Conservation (phyloP, 2,329 filamentous ascomycete genomes). For the Aspergillus melleus region DNA sequence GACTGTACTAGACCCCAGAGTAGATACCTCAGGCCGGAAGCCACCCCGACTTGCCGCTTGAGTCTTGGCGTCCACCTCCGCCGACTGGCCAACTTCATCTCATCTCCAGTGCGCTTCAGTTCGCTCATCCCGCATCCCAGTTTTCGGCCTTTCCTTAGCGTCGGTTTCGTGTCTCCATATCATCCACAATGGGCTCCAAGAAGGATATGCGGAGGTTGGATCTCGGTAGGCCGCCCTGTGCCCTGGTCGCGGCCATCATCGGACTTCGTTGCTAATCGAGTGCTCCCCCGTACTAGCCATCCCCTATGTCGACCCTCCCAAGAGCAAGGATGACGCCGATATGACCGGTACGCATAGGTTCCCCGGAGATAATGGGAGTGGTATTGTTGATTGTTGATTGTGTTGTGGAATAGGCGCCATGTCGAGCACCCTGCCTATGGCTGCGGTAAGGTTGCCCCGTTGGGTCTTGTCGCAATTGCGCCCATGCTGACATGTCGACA, state of each 20-base stretch:
- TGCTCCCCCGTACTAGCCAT: constrained; percentile 63
- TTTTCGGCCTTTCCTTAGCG: background rate
- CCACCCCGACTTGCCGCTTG: constrained; percentile 15
- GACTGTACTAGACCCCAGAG: too few relatives aligned
- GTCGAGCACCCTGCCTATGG: constrained; percentile 87
- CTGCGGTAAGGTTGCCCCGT: constrained; percentile 59
- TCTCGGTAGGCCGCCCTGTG: constrained; percentile 57
- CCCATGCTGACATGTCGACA: constrained; percentile 32
- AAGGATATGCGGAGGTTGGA: constrained; percentile 76
- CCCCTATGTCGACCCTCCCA: constrained; percentile 76
- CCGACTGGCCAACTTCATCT: constrained; percentile 8
- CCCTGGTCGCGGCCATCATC: background rate
- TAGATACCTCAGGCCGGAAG: constrained; percentile 1
- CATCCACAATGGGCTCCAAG: constrained; percentile 60
- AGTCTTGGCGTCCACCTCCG: constrained; percentile 21
- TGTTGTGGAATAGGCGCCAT: constrained; percentile 52
- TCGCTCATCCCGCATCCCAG: constrained; percentile 2
- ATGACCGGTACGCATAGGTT: constrained; percentile 60
- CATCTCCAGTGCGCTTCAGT: constrained; percentile 4
- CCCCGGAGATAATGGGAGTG: background rate
- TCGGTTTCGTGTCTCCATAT: constrained; percentile 2
- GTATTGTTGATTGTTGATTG: constrained; percentile 17
- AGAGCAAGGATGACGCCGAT: constrained; percentile 65
- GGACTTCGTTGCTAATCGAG: background rate
- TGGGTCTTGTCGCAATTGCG: background rate